Evolutionary conservation across 805 yeast species (phyloP).

Genomic region (Cyberlindnera samutprakarnensis): DNA sequence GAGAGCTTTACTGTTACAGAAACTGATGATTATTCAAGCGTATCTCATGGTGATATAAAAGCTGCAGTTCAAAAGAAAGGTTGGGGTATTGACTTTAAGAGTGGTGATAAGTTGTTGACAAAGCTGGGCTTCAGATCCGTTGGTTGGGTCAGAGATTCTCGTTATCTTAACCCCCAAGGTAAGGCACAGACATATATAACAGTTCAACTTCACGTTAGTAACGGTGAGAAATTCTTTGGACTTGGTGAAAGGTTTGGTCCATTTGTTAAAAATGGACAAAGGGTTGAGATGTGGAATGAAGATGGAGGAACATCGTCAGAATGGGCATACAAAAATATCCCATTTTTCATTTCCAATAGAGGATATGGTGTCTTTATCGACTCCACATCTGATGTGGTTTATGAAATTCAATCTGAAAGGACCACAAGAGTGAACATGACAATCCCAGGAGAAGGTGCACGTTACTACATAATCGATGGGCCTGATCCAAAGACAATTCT

Average conservation of each 20-base stretch:
- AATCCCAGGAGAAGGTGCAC: conserved; percentile 16
- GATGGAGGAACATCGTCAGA: conserved; percentile 20
- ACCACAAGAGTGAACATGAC: conserved; percentile 16
- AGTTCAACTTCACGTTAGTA: conserved; percentile 15
- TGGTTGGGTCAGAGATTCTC: conserved; percentile 15
- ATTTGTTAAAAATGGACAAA: conserved; percentile 17
- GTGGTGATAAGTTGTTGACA: conserved; percentile 11
- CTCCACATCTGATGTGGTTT: conserved; percentile 13
- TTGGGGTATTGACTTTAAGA: conserved; percentile 15
- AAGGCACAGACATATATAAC: conserved; percentile 11
- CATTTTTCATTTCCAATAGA: conserved; percentile 16
- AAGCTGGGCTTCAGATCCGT: conserved; percentile 19
- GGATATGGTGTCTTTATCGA: conserved; percentile 20
- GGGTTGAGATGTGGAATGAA: conserved; percentile 19
- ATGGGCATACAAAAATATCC: conserved; percentile 17
- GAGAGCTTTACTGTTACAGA: conserved; percentile 4
- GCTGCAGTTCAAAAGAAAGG: conserved; percentile 12
- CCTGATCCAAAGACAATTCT: conserved; percentile 19
- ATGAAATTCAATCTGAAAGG: conserved; percentile 17
- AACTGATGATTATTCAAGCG: conserved; percentile 4
- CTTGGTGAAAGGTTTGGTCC: conserved; percentile 21
- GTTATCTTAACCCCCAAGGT: conserved; percentile 7
- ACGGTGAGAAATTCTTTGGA: conserved; percentile 19
- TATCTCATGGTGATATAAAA: conserved; percentile 5
- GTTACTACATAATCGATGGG: conserved; percentile 17